Evolutionary conservation across 345 rosid genomes (phyloP).

Genomic region (Eucalyptus pumila): DNA sequence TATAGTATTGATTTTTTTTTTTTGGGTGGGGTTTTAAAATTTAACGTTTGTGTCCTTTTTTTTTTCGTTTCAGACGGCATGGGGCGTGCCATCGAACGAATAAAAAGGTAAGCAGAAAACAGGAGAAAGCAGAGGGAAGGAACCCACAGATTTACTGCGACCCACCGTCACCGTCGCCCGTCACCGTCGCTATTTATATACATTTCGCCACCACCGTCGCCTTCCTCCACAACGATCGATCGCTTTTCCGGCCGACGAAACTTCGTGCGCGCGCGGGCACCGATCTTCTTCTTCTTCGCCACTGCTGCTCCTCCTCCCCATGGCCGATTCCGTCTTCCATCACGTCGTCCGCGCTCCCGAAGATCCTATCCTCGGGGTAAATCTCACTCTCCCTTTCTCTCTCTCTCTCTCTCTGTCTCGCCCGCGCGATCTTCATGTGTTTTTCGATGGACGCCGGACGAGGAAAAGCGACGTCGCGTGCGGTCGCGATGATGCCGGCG

Average conservation of each 20-base stretch:
- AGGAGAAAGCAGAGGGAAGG: not conserved
- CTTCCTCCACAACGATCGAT: not conserved
- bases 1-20: fast-evolving
- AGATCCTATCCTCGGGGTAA: slow-evolving; percentile 86
- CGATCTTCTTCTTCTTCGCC: not conserved
- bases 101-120: not conserved
- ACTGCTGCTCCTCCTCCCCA: not conserved
- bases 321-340: slow-evolving; percentile 55
- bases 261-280: not conserved
- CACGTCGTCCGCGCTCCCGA: slow-evolving; percentile 80
- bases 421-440: not conserved
- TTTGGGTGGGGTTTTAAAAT: too few species aligned
- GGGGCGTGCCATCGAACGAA: not conserved
- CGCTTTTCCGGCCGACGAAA: not conserved
- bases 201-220: not conserved
- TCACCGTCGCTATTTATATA: not conserved
- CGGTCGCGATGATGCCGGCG: not conserved
- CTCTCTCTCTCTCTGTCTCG: not conserved
- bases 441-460: not conserved
- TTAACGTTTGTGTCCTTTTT: too few species aligned
- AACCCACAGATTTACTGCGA: not conserved
- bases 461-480: not conserved
- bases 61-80: not conserved
- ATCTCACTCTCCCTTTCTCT: not conserved
- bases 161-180: not conserved